Evolutionary conservation across 176 grass and related monocot genomes (phyloP).

Genomic region (Triticum aestivum): DNA sequence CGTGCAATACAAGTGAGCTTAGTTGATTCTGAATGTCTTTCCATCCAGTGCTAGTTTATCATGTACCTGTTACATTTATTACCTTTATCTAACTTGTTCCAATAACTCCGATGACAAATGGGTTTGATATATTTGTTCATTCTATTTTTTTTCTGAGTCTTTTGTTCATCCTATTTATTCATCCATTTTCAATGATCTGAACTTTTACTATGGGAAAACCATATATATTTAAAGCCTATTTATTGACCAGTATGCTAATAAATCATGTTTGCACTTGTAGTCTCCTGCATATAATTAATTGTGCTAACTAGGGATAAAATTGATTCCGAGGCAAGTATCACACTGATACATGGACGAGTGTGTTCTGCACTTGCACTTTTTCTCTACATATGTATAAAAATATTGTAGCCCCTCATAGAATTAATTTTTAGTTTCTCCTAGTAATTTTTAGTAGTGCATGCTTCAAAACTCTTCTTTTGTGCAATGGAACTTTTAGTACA

Average conservation of each 20-base stretch:
- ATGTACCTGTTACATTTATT: not conserved
- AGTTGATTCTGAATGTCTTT: not conserved
- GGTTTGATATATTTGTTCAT: constrained; percentile 15
- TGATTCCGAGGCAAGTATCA: not conserved
- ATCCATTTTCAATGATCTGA: not conserved
- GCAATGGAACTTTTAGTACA: not conserved
- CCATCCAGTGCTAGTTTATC: not conserved
- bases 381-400: not conserved
- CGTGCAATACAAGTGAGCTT: constrained; percentile 8
- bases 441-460: not conserved
- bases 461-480: not conserved
- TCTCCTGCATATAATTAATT: not conserved
- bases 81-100: not conserved
- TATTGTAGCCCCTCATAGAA: not conserved
- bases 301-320: not conserved
- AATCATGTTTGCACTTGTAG: not conserved
- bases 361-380: not conserved
- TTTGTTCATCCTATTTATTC: constrained; percentile 1
- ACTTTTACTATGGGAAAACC: not conserved
- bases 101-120: not conserved
- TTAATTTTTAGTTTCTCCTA: not conserved
- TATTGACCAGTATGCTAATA: not conserved
- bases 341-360: not conserved
- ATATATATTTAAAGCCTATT: not conserved
- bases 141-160: not conserved